phyloP scores from a whole-genome alignment of 352 stramenopile species.

The Globisporangium paddicum region DNA sequence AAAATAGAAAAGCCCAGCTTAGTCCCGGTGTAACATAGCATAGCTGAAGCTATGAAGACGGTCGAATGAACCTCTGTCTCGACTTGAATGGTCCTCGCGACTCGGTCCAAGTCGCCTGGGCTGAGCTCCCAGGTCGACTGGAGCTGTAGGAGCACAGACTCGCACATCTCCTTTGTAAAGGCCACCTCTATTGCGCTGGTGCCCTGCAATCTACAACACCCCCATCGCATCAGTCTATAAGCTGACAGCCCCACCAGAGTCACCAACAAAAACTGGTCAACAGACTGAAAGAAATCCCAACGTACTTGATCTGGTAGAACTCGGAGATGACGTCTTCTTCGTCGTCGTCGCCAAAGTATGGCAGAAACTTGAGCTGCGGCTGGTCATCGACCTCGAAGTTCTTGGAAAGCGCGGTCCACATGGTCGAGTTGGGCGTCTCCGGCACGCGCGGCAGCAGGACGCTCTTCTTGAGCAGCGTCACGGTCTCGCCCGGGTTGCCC shows the following conservation, averaged over 20 bases:
- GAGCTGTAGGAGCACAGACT: conserved; percentile 55
- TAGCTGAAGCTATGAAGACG: neutral
- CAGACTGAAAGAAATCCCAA: too few species aligned
- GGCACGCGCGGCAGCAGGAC: conserved; percentile 53
- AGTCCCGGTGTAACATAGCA: neutral
- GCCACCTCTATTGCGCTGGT: conserved; percentile 69
- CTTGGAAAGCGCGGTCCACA: conserved; percentile 79
- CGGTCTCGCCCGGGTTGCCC: conserved; percentile 16
- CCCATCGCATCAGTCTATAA: neutral
- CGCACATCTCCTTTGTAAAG: conserved; percentile 70
- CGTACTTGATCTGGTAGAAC: conserved; percentile 83
- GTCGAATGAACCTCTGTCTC: conserved; percentile 33
- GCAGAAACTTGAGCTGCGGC: conserved; percentile 60
- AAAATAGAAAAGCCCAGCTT: neutral
- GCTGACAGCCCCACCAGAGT: too few species aligned
- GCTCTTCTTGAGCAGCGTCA: conserved; percentile 22
- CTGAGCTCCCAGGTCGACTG: conserved; percentile 71
- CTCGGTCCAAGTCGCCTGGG: conserved; percentile 43
- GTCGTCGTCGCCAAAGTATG: conserved; percentile 81
- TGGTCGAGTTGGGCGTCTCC: conserved; percentile 46
- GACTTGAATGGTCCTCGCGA: conserved; percentile 59
- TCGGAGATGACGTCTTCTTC: conserved; percentile 77
- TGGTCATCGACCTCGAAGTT: conserved; percentile 88
- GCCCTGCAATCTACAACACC: conserved; percentile 42
- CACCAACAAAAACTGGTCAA: too few species aligned